These are phyloP conservation scores for Ogataea degrootiae DNA, from an alignment of 805 yeast genomes.

Conservation along the genomic window DNA sequence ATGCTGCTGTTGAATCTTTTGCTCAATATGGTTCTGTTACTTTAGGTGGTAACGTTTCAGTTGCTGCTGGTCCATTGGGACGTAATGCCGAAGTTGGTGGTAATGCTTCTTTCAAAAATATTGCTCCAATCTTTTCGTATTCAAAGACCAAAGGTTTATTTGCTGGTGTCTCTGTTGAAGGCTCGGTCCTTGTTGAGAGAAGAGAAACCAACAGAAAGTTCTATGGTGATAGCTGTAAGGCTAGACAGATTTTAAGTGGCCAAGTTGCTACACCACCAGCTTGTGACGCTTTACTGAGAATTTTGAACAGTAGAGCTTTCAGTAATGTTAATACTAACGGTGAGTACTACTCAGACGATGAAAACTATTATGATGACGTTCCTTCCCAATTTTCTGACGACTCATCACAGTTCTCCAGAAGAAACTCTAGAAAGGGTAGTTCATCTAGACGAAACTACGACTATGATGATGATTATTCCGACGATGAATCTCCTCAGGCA, in stretches of 20 bases:
- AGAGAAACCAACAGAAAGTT: constrained; percentile 95
- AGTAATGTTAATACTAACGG: constrained; percentile 39
- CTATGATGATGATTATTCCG: constrained; percentile 28
- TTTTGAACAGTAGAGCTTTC: constrained; percentile 82
- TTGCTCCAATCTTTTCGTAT: constrained; percentile 88
- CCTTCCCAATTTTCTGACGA: constrained; percentile 63
- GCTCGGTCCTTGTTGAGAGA: constrained; percentile 94
- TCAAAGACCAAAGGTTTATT: constrained; percentile 94
- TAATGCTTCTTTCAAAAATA: constrained; percentile 79
- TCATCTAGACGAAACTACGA: constrained; percentile 19
- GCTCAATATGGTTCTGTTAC: constrained; percentile 93
- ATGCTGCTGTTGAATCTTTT: constrained; percentile 87
- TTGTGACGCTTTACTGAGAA: constrained; percentile 80
- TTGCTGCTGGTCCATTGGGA: constrained; percentile 97
- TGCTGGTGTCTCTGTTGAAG: constrained; percentile 97
- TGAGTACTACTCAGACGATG: constrained; percentile 51
- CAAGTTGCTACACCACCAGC: constrained; percentile 91
- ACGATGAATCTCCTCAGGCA: constrained; percentile 34
- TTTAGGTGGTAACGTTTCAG: constrained; percentile 88
- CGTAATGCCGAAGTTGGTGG: constrained; percentile 98
- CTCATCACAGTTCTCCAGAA: constrained; percentile 31
- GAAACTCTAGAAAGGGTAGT: constrained; percentile 9
- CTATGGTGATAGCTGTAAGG: constrained; percentile 84
- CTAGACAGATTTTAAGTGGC: constrained; percentile 80
- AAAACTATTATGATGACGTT: constrained; percentile 71